These are phyloP conservation scores for Mucor sp. DNA, from an alignment of 371 early-diverging fungal species.

Conservation along the genomic window DNA sequence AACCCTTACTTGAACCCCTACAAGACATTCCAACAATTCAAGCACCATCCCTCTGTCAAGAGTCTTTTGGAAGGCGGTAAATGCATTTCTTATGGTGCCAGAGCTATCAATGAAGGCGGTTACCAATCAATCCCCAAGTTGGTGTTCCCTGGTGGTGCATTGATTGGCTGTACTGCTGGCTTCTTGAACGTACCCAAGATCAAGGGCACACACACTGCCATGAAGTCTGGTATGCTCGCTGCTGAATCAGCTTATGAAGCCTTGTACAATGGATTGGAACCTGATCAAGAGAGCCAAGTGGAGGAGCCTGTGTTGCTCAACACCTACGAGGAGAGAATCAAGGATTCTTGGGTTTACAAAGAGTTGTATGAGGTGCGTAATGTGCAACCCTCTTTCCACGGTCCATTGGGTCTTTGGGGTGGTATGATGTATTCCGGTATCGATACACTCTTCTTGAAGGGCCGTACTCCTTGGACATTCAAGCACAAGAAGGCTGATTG, in stretches of 20 bases:
- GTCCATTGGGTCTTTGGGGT: slow-evolving; percentile 85
- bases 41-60: slow-evolving; percentile 89
- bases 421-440: slow-evolving; percentile 90
- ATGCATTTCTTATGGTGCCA: slow-evolving; percentile 93
- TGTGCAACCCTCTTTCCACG: slow-evolving; percentile 93
- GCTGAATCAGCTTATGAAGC: slow-evolving; percentile 84
- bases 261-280: slow-evolving; percentile 49
- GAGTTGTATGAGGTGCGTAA: slow-evolving; percentile 94
- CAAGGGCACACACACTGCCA: slow-evolving; percentile 98
- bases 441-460: slow-evolving; percentile 87
- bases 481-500: slow-evolving; percentile 88
- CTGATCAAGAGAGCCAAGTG: slow-evolving; percentile 11
- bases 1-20: slow-evolving; percentile 96
- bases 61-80: slow-evolving; percentile 90
- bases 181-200: slow-evolving; percentile 98
- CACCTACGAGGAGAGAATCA: slow-evolving; percentile 80
- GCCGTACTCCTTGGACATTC: slow-evolving; percentile 93
- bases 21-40: slow-evolving; percentile 95
- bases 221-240: slow-evolving; percentile 94
- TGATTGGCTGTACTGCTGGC: slow-evolving; percentile 97
- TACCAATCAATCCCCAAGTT: slow-evolving; percentile 93
- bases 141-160: slow-evolving; percentile 94
- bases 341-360: slow-evolving; percentile 91
- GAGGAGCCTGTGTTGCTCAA: slow-evolving; percentile 54
- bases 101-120: slow-evolving; percentile 97